These are phyloP conservation scores for Saccharomyces uvarum DNA, from an alignment of 1,139 yeast species.

Conservation along the genomic window DNA sequence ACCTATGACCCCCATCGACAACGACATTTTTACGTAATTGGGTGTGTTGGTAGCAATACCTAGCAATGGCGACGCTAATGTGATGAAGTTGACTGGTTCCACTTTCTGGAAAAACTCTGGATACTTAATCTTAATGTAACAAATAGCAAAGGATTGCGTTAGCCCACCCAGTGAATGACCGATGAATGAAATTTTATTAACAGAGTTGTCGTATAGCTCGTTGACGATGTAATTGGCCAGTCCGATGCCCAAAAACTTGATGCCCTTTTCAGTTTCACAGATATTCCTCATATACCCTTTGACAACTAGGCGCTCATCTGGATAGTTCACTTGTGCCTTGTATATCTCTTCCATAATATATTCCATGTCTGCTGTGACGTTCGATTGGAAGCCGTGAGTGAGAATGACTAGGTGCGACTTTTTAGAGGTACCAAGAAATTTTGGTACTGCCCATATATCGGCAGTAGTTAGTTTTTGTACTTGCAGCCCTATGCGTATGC, in stretches of 20 bases:
- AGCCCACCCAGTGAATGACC: conserved; percentile 93
- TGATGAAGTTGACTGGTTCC: conserved; percentile 71
- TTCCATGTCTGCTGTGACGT: conserved; percentile 80
- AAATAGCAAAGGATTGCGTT: conserved; percentile 84
- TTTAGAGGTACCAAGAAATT: conserved; percentile 6
- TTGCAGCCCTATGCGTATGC: background rate
- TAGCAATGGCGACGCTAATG: conserved; percentile 80
- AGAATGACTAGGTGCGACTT: conserved; percentile 33
- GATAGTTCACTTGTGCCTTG: conserved; percentile 37
- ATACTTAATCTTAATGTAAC: conserved; percentile 62
- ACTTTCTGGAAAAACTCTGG: conserved; percentile 65
- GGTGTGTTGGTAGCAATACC: conserved; percentile 87
- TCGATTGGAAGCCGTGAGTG: conserved; percentile 90
- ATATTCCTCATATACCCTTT: conserved; percentile 79
- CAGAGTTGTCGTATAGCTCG: conserved; percentile 42
- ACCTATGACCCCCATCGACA: conserved; percentile 86
- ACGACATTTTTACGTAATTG: conserved; percentile 70
- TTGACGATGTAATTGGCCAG: conserved; percentile 70
- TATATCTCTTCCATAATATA: conserved; percentile 80
- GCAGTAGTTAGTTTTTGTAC: conserved; percentile 45
- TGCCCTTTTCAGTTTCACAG: conserved; percentile 85
- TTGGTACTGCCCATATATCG: conserved; percentile 52
- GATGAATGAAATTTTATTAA: conserved; percentile 67
- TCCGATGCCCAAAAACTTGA: conserved; percentile 75
- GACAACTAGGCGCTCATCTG: conserved; percentile 55